These are phyloP conservation scores for Chlamydomonas schloesseri DNA, from an alignment of 139 green algal species.

Conservation along the genomic window DNA sequence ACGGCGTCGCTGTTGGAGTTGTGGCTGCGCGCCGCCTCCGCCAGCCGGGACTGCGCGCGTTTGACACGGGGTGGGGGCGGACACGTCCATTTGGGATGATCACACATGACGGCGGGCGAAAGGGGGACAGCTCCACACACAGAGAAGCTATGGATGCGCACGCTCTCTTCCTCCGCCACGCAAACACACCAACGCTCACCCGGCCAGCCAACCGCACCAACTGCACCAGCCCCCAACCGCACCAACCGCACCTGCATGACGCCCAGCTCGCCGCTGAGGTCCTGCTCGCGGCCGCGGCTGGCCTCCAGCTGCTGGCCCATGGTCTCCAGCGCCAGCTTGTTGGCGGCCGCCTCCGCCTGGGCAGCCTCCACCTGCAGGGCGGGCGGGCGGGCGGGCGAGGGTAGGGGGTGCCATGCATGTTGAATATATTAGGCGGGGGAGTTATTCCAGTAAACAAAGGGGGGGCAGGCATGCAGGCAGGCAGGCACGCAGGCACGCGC, in stretches of 20 bases:
- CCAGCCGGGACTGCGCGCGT: slow-evolving; percentile 8
- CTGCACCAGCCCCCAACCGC: background rate
- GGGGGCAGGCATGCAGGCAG: too few relatives aligned
- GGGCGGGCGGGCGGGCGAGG: background rate
- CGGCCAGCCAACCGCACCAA: too few relatives aligned
- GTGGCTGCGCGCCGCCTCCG: slow-evolving; percentile 20
- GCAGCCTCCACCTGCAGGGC: slow-evolving; percentile 1
- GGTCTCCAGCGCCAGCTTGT: background rate
- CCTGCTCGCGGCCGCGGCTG: background rate
- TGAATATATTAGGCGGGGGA: too few relatives aligned
- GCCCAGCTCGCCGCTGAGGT: slow-evolving; percentile 9
- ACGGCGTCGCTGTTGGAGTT: slow-evolving; percentile 20
- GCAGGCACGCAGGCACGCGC: too few relatives aligned
- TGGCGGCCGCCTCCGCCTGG: slow-evolving; percentile 12
- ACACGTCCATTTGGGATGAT: too few relatives aligned
- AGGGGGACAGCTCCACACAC: too few relatives aligned
- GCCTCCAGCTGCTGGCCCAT: slow-evolving; percentile 35
- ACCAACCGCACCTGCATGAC: slow-evolving; percentile 19
- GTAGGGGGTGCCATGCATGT: too few relatives aligned
- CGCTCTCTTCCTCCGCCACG: background rate
- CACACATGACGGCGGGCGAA: too few relatives aligned
- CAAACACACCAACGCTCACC: too few relatives aligned
- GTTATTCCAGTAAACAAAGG: background rate
- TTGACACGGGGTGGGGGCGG: too few relatives aligned
- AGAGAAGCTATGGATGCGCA: background rate